These are phyloP conservation scores for Pythium aquatile DNA, from an alignment of 352 stramenopile genomes.

Conservation along the genomic window DNA sequence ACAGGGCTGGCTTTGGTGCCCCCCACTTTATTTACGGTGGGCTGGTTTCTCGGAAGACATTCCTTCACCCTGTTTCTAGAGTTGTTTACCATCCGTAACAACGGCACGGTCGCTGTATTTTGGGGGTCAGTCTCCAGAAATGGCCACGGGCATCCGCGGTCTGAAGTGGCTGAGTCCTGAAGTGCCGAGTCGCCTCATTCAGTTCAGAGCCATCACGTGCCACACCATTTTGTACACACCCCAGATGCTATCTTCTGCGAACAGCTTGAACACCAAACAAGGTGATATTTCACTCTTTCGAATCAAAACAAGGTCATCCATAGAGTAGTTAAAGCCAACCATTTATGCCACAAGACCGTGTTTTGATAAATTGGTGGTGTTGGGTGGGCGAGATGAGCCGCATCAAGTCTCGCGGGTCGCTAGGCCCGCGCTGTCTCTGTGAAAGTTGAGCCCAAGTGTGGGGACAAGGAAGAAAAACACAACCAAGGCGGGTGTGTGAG, in stretches of 20 bases:
- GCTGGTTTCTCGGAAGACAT: no score
- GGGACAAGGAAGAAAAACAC: slow-evolving; percentile 36
- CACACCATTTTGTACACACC: slow-evolving; percentile 25
- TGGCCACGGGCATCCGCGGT: background rate
- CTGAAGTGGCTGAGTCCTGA: background rate
- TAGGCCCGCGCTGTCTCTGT: slow-evolving; percentile 30
- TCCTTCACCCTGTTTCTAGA: background rate
- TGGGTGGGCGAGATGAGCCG: slow-evolving; percentile 12
- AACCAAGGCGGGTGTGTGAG: slow-evolving; percentile 17
- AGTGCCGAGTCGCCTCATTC: slow-evolving; percentile 4
- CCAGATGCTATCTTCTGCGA: slow-evolving; percentile 30
- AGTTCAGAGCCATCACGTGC: slow-evolving; percentile 22
- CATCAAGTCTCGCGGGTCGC: slow-evolving; percentile 26
- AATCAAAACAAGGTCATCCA: slow-evolving; percentile 1
- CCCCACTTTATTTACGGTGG: no score
- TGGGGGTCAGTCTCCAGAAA: background rate
- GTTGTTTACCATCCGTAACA: background rate
- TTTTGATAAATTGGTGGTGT: slow-evolving; percentile 13
- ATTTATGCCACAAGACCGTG: slow-evolving; percentile 3
- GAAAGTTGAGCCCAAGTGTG: slow-evolving; percentile 25
- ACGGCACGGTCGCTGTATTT: background rate
- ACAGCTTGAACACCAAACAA: background rate
- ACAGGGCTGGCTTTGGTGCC: no score
- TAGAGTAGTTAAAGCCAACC: no score
- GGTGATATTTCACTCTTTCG: background rate